Conservation (phyloP, 192 early-diverging fungal genomes). For the Neocallimastix lanati region DNA sequence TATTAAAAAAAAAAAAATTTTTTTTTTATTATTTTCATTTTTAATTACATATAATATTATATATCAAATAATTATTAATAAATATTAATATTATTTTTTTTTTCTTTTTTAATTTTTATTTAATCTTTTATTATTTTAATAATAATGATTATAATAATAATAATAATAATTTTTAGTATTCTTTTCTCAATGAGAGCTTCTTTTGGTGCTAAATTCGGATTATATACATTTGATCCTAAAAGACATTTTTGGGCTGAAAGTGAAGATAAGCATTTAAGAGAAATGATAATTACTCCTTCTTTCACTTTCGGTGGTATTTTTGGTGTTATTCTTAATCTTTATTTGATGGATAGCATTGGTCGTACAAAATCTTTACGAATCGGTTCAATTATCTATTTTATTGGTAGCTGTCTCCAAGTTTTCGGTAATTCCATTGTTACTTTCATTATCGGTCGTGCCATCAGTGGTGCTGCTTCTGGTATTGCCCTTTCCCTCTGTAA, state of each 20-base stretch:
- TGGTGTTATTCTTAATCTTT: not conserved
- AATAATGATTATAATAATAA: too few species aligned
- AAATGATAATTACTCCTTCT: not conserved
- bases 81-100: too few species aligned
- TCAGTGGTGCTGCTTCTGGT: not conserved
- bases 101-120: too few species aligned
- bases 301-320: not conserved
- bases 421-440: not conserved
- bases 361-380: not conserved
- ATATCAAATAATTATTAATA: too few species aligned
- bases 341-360: not conserved
- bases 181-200: not conserved
- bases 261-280: not conserved
- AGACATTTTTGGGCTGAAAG: not conserved
- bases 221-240: not conserved
- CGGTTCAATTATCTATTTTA: not conserved
- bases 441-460: not conserved
- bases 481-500: not conserved
- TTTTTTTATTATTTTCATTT: too few species aligned
- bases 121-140: too few species aligned
- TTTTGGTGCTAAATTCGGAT: not conserved
- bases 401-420: not conserved
- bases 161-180: too few species aligned
- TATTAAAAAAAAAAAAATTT: too few species aligned
- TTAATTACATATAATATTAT: too few species aligned